phyloP scores from a whole-genome alignment of 1,284 basidiomycete species.

The Leccinum subrobustum region DNA sequence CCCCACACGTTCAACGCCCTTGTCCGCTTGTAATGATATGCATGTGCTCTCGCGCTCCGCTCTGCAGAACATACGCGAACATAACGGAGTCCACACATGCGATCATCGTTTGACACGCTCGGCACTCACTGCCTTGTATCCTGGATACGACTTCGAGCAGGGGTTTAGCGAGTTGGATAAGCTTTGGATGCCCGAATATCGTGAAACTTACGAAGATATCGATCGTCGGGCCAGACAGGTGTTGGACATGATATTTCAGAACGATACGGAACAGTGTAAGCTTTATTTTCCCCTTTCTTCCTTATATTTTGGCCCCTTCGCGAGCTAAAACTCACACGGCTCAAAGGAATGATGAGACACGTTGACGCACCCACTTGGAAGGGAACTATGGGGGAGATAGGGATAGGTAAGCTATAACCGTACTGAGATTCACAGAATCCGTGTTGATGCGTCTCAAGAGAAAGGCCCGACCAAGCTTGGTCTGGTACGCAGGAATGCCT shows the following conservation, averaged over 20 bases:
- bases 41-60: not conserved
- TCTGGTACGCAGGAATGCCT: too few relatives aligned
- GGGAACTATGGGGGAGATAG: too few relatives aligned
- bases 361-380: too few relatives aligned
- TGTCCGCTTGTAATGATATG: not conserved
- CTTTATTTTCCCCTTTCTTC: not conserved
- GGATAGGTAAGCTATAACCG: too few relatives aligned
- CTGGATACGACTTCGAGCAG: slow-evolving; percentile 61
- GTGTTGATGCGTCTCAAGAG: too few relatives aligned
- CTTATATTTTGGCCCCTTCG: not conserved
- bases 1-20: too few relatives aligned
- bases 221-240: slow-evolving; percentile 52
- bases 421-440: too few relatives aligned
- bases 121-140: slow-evolving; percentile 57
- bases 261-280: slow-evolving; percentile 49
- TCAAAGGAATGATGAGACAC: too few relatives aligned
- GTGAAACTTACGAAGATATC: slow-evolving; percentile 63
- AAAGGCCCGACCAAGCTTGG: too few relatives aligned
- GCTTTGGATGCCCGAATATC: slow-evolving; percentile 62
- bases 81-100: slow-evolving; percentile 72
- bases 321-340: not conserved
- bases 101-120: slow-evolving; percentile 61
- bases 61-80: slow-evolving; percentile 57
- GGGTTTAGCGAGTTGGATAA: slow-evolving; percentile 73
- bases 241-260: slow-evolving; percentile 62